Evolutionary conservation across 192 early-diverging fungal species (phyloP).

Genomic region (Phycomyces nitens): DNA sequence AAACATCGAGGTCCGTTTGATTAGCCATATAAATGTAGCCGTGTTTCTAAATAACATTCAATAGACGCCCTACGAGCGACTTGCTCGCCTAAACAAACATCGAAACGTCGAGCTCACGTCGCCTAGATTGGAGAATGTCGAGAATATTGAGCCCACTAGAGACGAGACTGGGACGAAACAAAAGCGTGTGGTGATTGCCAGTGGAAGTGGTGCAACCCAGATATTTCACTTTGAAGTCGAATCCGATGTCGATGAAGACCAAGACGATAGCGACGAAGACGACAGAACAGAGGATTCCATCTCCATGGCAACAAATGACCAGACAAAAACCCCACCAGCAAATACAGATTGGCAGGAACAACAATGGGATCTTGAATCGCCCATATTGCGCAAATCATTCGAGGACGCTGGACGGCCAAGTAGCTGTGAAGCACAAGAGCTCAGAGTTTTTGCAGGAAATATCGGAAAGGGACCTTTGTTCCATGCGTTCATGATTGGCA

Average conservation of each 20-base stretch:
- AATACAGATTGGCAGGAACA: background rate
- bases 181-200: slow-evolving; percentile 27
- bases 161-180: background rate
- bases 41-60: background rate
- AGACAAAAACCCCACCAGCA: slow-evolving; percentile 5
- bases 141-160: slow-evolving; percentile 18
- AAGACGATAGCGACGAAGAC: slow-evolving; percentile 33
- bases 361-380: slow-evolving; percentile 1
- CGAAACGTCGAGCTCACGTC: slow-evolving; percentile 55
- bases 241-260: slow-evolving; percentile 16
- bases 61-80: slow-evolving; percentile 70
- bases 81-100: slow-evolving; percentile 72
- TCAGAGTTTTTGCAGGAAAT: slow-evolving; percentile 50
- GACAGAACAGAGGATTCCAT: slow-evolving; percentile 36
- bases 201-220: slow-evolving; percentile 10
- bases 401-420: background rate
- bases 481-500: slow-evolving; percentile 42
- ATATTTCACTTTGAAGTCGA: slow-evolving; percentile 35
- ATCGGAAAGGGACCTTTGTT: slow-evolving; percentile 44
- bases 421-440: slow-evolving; percentile 13
- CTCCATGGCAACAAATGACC: too few species aligned
- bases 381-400: background rate
- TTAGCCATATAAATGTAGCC: too few species aligned
- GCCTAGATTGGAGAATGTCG: slow-evolving; percentile 24
- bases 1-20: slow-evolving; percentile 67